Conservation (phyloP, 2,329 filamentous ascomycete species). For the Fusarium palustre region DNA sequence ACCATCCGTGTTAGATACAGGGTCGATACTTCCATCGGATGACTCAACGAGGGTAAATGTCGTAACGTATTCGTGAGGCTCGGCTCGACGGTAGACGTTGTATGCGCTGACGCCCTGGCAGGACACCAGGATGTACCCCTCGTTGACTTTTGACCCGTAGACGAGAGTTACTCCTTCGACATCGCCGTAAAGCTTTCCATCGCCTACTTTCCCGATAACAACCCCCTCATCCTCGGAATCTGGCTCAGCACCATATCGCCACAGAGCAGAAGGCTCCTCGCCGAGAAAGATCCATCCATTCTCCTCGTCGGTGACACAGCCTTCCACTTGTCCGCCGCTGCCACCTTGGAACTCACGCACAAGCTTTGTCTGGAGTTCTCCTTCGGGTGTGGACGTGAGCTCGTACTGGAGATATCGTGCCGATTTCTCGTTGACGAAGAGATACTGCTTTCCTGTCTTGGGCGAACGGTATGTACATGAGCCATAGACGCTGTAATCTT, state of each 20-base stretch:
- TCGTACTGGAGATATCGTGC: conserved; percentile 67
- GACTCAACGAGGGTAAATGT: conserved; percentile 62
- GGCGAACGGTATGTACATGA: conserved; percentile 64
- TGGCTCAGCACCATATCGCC: conserved; percentile 65
- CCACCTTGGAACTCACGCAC: conserved; percentile 64
- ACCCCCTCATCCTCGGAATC: conserved; percentile 52
- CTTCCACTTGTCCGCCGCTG: conserved; percentile 65
- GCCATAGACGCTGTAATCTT: conserved; percentile 62
- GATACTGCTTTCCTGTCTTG: conserved; percentile 61
- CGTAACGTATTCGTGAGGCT: conserved; percentile 62
- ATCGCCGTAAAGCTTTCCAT: conserved; percentile 62
- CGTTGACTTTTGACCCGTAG: conserved; percentile 55
- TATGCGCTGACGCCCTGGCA: conserved; percentile 66
- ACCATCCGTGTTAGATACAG: conserved; percentile 66
- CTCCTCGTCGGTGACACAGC: conserved; percentile 64
- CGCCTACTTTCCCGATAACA: conserved; percentile 57
- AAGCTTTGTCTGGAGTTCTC: conserved; percentile 58
- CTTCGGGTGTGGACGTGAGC: conserved; percentile 55
- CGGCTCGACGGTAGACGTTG: conserved; percentile 61
- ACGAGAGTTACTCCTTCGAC: conserved; percentile 66
- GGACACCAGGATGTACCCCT: conserved; percentile 64
- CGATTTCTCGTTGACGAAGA: conserved; percentile 67
- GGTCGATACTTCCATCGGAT: conserved; percentile 57
- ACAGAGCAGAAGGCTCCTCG: conserved; percentile 64
- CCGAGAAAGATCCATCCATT: conserved; percentile 64